Conservation (phyloP, 257 asterid species). For the Lavandula angustifolia region DNA sequence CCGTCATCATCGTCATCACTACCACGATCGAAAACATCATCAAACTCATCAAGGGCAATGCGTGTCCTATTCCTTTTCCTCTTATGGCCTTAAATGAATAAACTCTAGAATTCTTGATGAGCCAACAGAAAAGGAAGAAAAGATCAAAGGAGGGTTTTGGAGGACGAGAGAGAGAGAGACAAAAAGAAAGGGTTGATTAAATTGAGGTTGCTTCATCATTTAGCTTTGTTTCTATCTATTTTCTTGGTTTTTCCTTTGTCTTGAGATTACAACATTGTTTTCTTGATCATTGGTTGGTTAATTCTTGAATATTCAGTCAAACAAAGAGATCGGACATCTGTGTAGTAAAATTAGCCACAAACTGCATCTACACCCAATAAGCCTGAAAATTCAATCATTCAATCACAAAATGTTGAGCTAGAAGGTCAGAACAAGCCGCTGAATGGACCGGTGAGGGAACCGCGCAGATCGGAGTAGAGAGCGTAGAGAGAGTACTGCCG, state of each 20-base stretch:
- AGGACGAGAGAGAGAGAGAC: neutral
- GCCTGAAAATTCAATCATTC: too few species aligned
- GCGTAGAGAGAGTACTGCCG: constrained; percentile 72
- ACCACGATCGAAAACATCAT: neutral
- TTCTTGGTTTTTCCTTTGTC: neutral
- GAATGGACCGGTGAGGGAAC: constrained; percentile 56
- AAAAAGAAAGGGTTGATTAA: neutral
- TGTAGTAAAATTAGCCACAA: neutral
- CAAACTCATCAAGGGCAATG: constrained; percentile 23
- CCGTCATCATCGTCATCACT: constrained; percentile 33
- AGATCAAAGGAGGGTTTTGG: neutral
- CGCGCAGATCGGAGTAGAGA: constrained; percentile 55
- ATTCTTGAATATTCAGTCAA: too few species aligned
- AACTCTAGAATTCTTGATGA: too few species aligned
- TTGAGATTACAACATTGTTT: neutral
- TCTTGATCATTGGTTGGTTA: neutral
- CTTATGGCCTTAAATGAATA: too few species aligned
- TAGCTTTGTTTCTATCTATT: neutral
- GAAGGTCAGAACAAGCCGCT: constrained; percentile 49
- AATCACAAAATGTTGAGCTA: too few species aligned
- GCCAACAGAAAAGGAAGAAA: too few species aligned
- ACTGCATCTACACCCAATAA: neutral
- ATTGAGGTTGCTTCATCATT: too few species aligned
- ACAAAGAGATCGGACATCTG: neutral
- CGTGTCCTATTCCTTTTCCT: too few species aligned